Evolutionary conservation across 2,329 filamentous ascomycete species (phyloP).

Genomic region (Lachnellula hyalina): DNA sequence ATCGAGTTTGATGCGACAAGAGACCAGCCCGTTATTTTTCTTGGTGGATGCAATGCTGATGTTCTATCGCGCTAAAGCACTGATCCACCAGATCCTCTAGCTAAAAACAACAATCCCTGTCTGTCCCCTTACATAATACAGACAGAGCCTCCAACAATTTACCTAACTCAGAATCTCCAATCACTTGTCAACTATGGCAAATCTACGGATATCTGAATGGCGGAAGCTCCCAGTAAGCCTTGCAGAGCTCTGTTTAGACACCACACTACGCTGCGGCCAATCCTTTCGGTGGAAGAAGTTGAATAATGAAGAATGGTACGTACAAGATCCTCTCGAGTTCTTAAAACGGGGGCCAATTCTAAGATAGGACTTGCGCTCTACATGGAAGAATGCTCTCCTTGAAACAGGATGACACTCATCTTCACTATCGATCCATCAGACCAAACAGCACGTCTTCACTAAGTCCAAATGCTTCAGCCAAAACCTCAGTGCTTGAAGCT

Average conservation of each 20-base stretch:
- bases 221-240: conserved; percentile 76
- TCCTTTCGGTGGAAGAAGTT: conserved; percentile 94
- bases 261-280: conserved; percentile 88
- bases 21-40: neutral
- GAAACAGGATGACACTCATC: conserved; percentile 70
- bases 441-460: conserved; percentile 35
- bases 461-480: conserved; percentile 34
- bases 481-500: conserved; percentile 33
- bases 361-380: conserved; percentile 68
- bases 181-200: conserved; percentile 20
- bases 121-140: no score
- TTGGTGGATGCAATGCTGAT: neutral
- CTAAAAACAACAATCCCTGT: no score
- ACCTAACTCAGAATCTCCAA: neutral
- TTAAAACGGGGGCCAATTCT: conserved; percentile 18
- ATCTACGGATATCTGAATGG: conserved; percentile 65
- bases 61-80: neutral
- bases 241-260: conserved; percentile 88
- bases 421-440: conserved; percentile 76
- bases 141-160: neutral
- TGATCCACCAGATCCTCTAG: neutral
- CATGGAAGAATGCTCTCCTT: conserved; percentile 80
- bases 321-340: conserved; percentile 1
- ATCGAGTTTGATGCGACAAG: neutral
- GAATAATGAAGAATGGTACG: conserved; percentile 74